Base-by-base conservation (phyloP, 495 filamentous ascomycete species). In the Penicillium fimorum region DNA sequence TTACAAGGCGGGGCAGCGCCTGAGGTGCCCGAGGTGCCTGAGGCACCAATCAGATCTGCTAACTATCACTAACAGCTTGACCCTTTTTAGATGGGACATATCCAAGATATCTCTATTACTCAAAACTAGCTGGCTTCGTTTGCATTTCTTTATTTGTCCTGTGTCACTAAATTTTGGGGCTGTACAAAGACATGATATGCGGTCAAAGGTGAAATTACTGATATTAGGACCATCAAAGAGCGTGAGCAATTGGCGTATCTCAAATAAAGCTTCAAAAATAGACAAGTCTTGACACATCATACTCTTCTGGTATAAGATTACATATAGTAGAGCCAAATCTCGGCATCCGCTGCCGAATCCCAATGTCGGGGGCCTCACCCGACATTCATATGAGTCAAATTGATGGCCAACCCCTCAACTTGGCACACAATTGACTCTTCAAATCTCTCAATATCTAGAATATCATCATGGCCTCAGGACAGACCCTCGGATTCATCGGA, bases 401-500 rank as follows among this genome's bases (percentile, higher is more conserved):
- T 30, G 20, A 51, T 12, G 8, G 24, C 22, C 8, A 17, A 50
- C 22, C 49, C 49, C 50, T 20, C 37, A 22, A 33, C 38, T n/a
- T n/a, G 8, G 10, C 35, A 33, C 40, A n/a, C 35, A 18, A 29
- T 29, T 5, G 7, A 30, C 6, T 17, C 15, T 25, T 1, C 10
- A 33, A 33, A 6, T 22, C 2, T 22, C n/a, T n/a, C n/a, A 11
- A 3, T 27, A 38, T 8, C 43, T 10, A 40, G 37, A 30, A 12
- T 30, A 18, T 1, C 17, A 43, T 22, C 4, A 43, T 56, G 54
- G 12, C 50, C 4, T 18, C 30, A 32, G 38, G 27, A 22, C 53
- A 56, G 30, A 57, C 57, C n/a, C 53, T 68, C 22, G 68, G 61
- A 20, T 69, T 71, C 47, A 59, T 71, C 47, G 67, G 69, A 54